Base-by-base conservation (phyloP, 2,329 filamentous ascomycete species). In the Colletotrichum sublineola region DNA sequence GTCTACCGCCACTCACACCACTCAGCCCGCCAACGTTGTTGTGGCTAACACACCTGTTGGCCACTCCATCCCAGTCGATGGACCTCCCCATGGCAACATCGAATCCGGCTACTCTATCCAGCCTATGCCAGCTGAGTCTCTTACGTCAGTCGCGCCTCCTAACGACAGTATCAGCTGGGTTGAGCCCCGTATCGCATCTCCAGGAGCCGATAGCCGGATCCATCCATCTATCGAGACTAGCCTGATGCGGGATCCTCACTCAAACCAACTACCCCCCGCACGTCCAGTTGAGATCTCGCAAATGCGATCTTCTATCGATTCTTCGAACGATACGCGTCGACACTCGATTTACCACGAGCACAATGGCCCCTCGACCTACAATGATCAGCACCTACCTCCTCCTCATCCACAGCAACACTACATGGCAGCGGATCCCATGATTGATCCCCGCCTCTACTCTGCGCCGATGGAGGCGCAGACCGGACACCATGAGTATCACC, bases 221-320 rank as follows among this genome's bases (percentile, higher is more conserved):
- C 70, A 65, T 24, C 48, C 55, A 12, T 65, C 70, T 11, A 70
- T 73, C 15, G 70, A 73, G 46, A 62, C 38, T 36, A 20, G 50
- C 20, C 24, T 42, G 40, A 66, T 66, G 63, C 38, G 52, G 24
- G 52, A 58, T 58, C 31, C 40, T n/a, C 42, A 73, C 40, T 56
- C 50, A 14, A 71, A 62, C 20, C 68, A 73, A 61, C n/a, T 73
- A 3, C 63, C 67, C 42, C 73, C 73, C 1, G 73, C 64, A 48
- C 73, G 73, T 3, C 68, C 73, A 9, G 66, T 74, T 18, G 73
- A 74, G 46, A 74, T 73, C 52, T 67, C 66, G 7, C 60, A 74
- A 38, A 69, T 74, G 56, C 63, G 74, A 31, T 58, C 67, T 42
- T 71, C 71, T 5, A 67, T 73, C 24, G 67, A 71, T 44, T 18